Evolutionary conservation across 2,329 filamentous ascomycete species (phyloP).

Genomic region (Passalora sequoiae): DNA sequence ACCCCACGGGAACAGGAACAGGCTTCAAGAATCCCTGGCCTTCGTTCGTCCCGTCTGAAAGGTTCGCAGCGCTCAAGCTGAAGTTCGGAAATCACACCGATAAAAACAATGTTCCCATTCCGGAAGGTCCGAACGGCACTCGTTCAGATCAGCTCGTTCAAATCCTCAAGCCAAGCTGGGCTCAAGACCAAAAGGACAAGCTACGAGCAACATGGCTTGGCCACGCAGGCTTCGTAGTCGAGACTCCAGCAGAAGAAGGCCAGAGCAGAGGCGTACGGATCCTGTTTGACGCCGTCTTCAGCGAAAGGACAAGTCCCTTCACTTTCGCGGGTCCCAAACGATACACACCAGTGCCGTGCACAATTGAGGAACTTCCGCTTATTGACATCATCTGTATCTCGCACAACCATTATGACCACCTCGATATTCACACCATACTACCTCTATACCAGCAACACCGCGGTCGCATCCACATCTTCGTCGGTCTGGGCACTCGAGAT

Average conservation of each 20-base stretch:
- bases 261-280: slow-evolving; percentile 40
- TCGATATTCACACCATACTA: slow-evolving; percentile 45
- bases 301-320: slow-evolving; percentile 45
- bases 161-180: slow-evolving; percentile 41
- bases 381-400: slow-evolving; percentile 50
- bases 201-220: slow-evolving; percentile 50
- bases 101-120: slow-evolving; percentile 46
- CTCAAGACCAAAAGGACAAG: slow-evolving; percentile 22
- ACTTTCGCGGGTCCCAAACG: slow-evolving; percentile 47
- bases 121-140: slow-evolving; percentile 30
- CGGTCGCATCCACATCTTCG: slow-evolving; percentile 40
- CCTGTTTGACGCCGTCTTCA: slow-evolving; percentile 52
- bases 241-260: slow-evolving; percentile 34
- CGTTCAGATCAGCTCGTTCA: slow-evolving; percentile 39
- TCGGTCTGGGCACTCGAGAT: slow-evolving; percentile 37
- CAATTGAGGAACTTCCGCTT: slow-evolving; percentile 46
- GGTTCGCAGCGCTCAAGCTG: slow-evolving; percentile 27
- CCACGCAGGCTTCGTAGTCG: slow-evolving; percentile 48
- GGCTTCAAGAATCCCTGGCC: slow-evolving; percentile 49
- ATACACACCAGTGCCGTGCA: slow-evolving; percentile 49
- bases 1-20: slow-evolving; percentile 42
- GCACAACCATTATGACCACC: slow-evolving; percentile 55
- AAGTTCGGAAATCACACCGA: slow-evolving; percentile 36
- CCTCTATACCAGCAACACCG: slow-evolving; percentile 37
- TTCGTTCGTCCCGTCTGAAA: slow-evolving; percentile 29